Evolutionary conservation across 1,284 basidiomycete genomes (phyloP), one percentile per base, ranked within the genome.

Genomic region (Porphyrellus sp.): DNA sequence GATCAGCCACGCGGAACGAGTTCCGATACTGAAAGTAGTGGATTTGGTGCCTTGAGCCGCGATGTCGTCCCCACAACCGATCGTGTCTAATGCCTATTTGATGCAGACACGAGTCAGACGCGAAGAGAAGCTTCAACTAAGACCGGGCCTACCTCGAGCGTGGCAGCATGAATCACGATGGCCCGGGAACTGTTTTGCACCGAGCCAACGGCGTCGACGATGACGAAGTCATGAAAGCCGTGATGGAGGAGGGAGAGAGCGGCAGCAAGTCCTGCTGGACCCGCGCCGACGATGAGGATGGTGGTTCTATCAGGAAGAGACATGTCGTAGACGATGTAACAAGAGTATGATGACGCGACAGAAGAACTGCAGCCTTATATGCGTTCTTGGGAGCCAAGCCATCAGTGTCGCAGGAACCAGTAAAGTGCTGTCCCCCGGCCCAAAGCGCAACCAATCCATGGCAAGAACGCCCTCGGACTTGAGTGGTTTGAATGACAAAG

Each of bases 61-160:
- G n/a, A 83, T 57, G 0, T 56, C 46, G 4, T 77, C 69, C 11
- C 74, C 74, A 51, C 75, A 75, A 8, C 68, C 73, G 16, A 81
- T 69, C 2, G 64, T 64, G 37, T 81, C 73, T 2, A 81, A 63
- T 1, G 74, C 76, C 80, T 81, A 38, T 6, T 3, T 8, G 5
- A 11, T 12, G 24, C 8, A n/a, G 24, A 11, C 16, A 8, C 27
- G 13, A 15, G 39, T 27, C 12, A 39, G 40, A 16, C 25, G 12
- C 15, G 18, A 20, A 23, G 2, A 18, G 24, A 5, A 13, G 8
- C 12, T 15, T 23, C 16, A 6, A 24, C 23, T n/a, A 8, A 49
- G 25, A 15, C 23, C n/a, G n/a, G 12, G n/a, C 46, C 48, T 48
- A 63, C 67, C 60, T 74, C 76, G 9, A 77, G 63, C 3, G 77